Conservation (phyloP, 805 yeast genomes). For the Barnettozyma sp. region DNA sequence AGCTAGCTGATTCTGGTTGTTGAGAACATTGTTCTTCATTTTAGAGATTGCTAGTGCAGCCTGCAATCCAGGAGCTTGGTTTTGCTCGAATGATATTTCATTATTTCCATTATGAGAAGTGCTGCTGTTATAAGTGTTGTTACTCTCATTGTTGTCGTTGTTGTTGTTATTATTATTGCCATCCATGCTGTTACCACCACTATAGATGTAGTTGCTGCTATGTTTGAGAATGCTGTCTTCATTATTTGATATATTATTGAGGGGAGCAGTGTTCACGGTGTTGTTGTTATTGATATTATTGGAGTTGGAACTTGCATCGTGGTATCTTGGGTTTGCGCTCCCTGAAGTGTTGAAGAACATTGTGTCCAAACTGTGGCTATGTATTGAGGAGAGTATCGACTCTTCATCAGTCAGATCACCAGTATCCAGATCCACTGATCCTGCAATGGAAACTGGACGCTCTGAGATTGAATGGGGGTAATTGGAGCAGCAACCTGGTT, state of each 20-base stretch:
- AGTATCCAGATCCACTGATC: constrained; percentile 43
- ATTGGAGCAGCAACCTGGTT: constrained; percentile 51
- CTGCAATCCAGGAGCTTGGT: constrained; percentile 71
- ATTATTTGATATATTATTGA: no score
- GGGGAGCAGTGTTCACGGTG: not conserved
- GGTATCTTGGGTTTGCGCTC: no score
- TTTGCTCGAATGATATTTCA: constrained; percentile 48
- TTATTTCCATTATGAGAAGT: no score
- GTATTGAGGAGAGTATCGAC: constrained; percentile 23
- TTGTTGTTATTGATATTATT: not conserved
- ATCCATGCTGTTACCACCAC: not conserved
- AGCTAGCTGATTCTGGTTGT: constrained; percentile 40
- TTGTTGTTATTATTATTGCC: constrained; percentile 2
- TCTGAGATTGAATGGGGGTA: constrained; percentile 51
- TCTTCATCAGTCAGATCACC: constrained; percentile 47
- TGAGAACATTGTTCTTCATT: constrained; percentile 32
- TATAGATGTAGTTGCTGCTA: no score
- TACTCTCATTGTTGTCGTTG: constrained; percentile 17
- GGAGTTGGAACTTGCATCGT: constrained; percentile 1
- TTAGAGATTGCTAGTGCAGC: constrained; percentile 59
- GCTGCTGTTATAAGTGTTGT: not conserved
- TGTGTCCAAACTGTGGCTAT: constrained; percentile 1
- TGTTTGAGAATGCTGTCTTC: no score
- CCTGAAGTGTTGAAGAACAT: constrained; percentile 1
- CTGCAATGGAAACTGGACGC: constrained; percentile 58